Evolutionary conservation across 2,329 filamentous ascomycete species (phyloP), one percentile per base, ranked within the genome.

Genomic region (Fusarium verticillioides): DNA sequence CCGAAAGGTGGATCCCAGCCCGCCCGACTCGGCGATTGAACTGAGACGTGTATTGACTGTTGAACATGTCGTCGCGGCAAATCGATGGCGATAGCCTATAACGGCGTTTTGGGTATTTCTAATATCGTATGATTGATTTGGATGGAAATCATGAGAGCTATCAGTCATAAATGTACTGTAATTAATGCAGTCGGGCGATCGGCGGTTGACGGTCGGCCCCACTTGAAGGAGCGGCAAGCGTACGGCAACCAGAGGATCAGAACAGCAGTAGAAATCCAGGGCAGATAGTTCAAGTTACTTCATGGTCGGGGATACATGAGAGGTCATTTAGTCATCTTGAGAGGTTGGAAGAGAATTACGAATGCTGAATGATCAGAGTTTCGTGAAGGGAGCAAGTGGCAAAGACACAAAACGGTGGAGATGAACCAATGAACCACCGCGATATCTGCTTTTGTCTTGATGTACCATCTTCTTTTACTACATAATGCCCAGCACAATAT

Each of bases 361-460:
- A 23, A 19, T 10, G 3, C 8, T 2, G 7, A 23, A 10, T 19
- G 4, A 13, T 50, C 6, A 6, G 12, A 15, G 11, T 7, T 50
- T 15, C 5, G 16, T 13, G 8, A 19, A 50, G 3, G 9, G 2
- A 5, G 2, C 16, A 7, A 13, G 3, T 7, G 2, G 28, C 4
- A 11, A 15, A 15, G 6, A 9, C 3, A 19, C 0, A 3, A 6
- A 19, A 6, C 1, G 34, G 8, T 16, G 34, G 0, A 9, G 15
- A 36, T 36, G 0, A 7, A 21, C 5, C 0, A 0, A 0, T 4
- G 0, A 1, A 15, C 4, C 0, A 15, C 6, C 5, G 0, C 4
- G 3, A 28, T 2, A 5, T 28, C 5, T 21, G 7, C 4, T 11
- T 4, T 11, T 16, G 9, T 8, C 9, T 5, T 11, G 3, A 2